phyloP scores from a whole-genome alignment of 2,329 filamentous ascomycete genomes.

The Fusarium setosum region DNA sequence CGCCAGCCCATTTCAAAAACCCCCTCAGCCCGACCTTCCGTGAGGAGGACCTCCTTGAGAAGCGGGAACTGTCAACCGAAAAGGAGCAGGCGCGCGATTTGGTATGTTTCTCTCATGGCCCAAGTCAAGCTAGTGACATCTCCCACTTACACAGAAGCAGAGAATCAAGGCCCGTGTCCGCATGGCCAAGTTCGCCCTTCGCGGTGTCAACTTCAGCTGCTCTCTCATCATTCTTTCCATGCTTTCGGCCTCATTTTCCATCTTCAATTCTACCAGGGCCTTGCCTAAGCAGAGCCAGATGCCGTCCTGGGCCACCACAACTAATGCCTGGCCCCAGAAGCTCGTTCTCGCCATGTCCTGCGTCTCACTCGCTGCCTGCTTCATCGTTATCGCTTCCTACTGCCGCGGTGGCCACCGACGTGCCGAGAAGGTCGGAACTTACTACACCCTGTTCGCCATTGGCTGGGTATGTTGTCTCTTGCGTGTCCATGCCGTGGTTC shows the following conservation, averaged over 20 bases:
- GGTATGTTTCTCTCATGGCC: constrained; percentile 66
- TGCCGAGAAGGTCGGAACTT: constrained; percentile 92
- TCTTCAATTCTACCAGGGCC: constrained; percentile 88
- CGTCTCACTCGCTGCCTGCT: constrained; percentile 82
- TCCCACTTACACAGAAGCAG: constrained; percentile 59
- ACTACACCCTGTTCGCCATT: constrained; percentile 95
- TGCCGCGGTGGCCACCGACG: constrained; percentile 87
- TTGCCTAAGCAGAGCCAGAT: constrained; percentile 83
- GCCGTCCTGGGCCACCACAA: constrained; percentile 84
- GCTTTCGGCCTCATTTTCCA: constrained; percentile 86
- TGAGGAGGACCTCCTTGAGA: constrained; percentile 88
- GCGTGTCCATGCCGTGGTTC: background rate
- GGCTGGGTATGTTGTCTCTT: constrained; percentile 66
- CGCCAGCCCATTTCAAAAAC: constrained; percentile 79
- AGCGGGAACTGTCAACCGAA: constrained; percentile 83
- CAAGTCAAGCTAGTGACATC: background rate
- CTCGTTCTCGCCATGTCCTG: constrained; percentile 82
- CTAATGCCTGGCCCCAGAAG: constrained; percentile 90
- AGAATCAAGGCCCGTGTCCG: constrained; percentile 93
- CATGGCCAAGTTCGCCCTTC: constrained; percentile 93
- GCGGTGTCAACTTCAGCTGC: constrained; percentile 96
- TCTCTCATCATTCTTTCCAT: constrained; percentile 94
- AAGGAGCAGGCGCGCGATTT: constrained; percentile 89
- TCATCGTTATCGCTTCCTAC: constrained; percentile 86
- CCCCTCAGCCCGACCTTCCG: constrained; percentile 91